Evolutionary conservation across 2,329 filamentous ascomycete genomes (phyloP).

Genomic region (Ophiostoma novo-ulmi): DNA sequence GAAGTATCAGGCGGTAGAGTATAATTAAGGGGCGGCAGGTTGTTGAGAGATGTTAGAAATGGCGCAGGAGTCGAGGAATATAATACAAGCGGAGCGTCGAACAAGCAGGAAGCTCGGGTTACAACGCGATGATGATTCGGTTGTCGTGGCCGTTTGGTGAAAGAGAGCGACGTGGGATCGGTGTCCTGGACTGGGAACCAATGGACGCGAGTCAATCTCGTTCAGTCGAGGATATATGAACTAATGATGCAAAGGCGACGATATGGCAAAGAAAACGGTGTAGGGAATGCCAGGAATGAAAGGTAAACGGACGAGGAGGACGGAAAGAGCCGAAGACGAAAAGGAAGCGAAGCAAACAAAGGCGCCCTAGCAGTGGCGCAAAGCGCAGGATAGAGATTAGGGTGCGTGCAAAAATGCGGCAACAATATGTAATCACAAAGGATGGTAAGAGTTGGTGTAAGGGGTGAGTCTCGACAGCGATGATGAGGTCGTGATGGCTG

Average conservation of each 20-base stretch:
- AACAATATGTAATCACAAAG: not conserved
- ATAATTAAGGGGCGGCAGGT: not conserved
- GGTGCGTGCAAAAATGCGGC: not conserved
- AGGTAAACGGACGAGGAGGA: not conserved
- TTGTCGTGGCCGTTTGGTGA: not conserved
- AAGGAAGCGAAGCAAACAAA: not conserved
- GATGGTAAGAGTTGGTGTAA: not conserved
- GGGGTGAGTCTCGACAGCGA: not conserved
- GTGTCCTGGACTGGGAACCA: not conserved
- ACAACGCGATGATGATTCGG: conserved; percentile 1
- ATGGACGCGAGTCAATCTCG: not conserved
- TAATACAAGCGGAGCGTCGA: not conserved
- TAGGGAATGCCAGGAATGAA: not conserved
- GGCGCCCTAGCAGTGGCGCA: not conserved
- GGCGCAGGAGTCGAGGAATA: not conserved
- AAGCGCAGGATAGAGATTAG: not conserved
- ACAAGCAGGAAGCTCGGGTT: conserved; percentile 1
- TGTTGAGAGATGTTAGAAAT: not conserved
- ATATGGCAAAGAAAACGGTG: not conserved
- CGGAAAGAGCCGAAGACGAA: not conserved
- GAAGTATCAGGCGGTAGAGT: not conserved
- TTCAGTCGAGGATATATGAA: not conserved
- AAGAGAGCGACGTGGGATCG: not conserved
- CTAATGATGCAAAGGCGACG: not conserved
- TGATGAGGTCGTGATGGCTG: not conserved